Conservation (phyloP, 2,329 filamentous ascomycete genomes). For the Neopestalotiopsis clavispora region DNA sequence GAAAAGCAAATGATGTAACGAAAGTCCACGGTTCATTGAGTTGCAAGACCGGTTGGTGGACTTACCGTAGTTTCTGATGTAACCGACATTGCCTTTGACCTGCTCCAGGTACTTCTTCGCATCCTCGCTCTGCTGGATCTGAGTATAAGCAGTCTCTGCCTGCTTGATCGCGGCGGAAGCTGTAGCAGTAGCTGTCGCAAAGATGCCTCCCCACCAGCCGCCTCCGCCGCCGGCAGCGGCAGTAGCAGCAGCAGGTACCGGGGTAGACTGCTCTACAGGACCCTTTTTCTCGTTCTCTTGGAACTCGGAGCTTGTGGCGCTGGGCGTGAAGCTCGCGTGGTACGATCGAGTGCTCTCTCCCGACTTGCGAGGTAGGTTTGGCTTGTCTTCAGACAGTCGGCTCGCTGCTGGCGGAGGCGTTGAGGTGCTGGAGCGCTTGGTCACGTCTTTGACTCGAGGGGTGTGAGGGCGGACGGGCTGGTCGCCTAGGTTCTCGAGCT, state of each 20-base stretch:
- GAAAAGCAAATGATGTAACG: neutral
- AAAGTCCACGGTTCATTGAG: neutral
- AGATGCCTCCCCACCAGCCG: conserved; percentile 87
- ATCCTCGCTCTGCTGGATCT: conserved; percentile 95
- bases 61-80: conserved; percentile 76
- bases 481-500: conserved; percentile 82
- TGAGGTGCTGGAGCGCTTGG: conserved; percentile 55
- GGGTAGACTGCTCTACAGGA: conserved; percentile 45
- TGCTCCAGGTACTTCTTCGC: conserved; percentile 96
- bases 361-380: conserved; percentile 66
- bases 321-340: conserved; percentile 74
- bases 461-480: conserved; percentile 81
- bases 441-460: conserved; percentile 68
- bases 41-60: conserved; percentile 17
- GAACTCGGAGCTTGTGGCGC: conserved; percentile 66
- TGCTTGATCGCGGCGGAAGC: conserved; percentile 81
- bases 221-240: conserved; percentile 52
- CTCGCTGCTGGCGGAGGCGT: conserved; percentile 52
- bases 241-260: conserved; percentile 21
- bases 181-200: conserved; percentile 72
- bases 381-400: conserved; percentile 69
- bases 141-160: conserved; percentile 89
- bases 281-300: conserved; percentile 62
- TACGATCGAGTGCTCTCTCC: conserved; percentile 76
- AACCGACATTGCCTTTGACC: conserved; percentile 85